Evolutionary conservation across 2,329 filamentous ascomycete genomes (phyloP), one percentile per base, ranked within the genome.

Genomic region (Acephala macrosclerotiorum): DNA sequence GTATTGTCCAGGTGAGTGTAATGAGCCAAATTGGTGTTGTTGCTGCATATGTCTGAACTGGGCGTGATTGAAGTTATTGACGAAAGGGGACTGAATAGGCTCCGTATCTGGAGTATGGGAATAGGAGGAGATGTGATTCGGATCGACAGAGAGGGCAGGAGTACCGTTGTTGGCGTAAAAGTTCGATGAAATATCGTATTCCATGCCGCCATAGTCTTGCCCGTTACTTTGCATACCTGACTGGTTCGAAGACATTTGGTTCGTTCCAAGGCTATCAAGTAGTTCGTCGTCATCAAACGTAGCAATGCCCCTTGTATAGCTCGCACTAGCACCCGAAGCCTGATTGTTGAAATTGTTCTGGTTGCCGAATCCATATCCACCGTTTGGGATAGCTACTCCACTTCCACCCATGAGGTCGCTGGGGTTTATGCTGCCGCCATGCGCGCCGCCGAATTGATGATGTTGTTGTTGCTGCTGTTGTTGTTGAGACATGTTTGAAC

Each of bases 91-190:
- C 75, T 96, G 92, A 67, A 97, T 95, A 6, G 95, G 94, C 61
- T 93, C 91, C 60, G 93, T 93, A 67, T 98, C 95, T 3, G 95
- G 94, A 1, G 94, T 97, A 77, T 92, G 93, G 22, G 95, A 97
- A 79, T 91, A 98, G 68, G 93, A 97, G 68, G 93, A 88, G 75
- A 93, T 89, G 65, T 91, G 89, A 57, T 85, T 75, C 25, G 84
- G 87, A 70, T 92, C 89, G 73, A 90, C 86, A 66, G 88, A 85
- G 42, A 91, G 78, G 38, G 82, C 80, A 65, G 81, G 76, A 66
- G 82, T 84, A 59, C 80, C 83, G 65, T 90, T 89, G 60, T 78
- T 76, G 62, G 79, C 73, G 72, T 87, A 89, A 20, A 85, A 80
- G 58, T 81, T 81, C 63, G 87, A 84, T 36, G 80, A 76, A 71